Conservation (phyloP, 208 protist genomes). For the Leishmania martiniquensis region DNA sequence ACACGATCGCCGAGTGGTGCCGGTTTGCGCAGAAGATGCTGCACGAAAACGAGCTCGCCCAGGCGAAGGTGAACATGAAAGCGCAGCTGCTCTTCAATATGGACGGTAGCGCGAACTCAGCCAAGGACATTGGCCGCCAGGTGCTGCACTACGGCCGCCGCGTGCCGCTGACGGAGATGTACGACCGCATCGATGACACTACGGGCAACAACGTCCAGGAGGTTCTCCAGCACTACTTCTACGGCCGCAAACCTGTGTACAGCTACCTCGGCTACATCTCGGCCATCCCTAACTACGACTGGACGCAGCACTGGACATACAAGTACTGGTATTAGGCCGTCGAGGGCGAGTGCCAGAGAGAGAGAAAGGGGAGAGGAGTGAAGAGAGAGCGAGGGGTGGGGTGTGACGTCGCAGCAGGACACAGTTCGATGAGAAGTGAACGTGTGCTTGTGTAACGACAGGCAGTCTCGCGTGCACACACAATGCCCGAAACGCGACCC, state of each 20-base stretch:
- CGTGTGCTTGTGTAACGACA: neutral
- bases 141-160: slow-evolving; percentile 85
- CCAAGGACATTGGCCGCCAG: slow-evolving; percentile 87
- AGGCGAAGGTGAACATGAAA: slow-evolving; percentile 92
- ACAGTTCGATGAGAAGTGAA: neutral
- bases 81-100: slow-evolving; percentile 89
- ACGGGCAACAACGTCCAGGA: slow-evolving; percentile 87
- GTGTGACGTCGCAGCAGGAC: neutral
- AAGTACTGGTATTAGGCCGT: slow-evolving; percentile 90
- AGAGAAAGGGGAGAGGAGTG: neutral
- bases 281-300: slow-evolving; percentile 86
- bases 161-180: slow-evolving; percentile 90
- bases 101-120: slow-evolving; percentile 87
- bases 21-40: slow-evolving; percentile 87
- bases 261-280: slow-evolving; percentile 88
- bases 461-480: neutral
- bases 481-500: neutral
- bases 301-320: slow-evolving; percentile 90
- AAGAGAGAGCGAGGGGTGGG: no score
- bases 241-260: slow-evolving; percentile 87
- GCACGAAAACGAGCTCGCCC: slow-evolving; percentile 81
- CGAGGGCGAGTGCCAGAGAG: neutral
- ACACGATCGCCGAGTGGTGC: slow-evolving; percentile 90
- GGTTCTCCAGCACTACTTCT: slow-evolving; percentile 92
- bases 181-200: slow-evolving; percentile 91